Evolutionary conservation across 2,329 filamentous ascomycete genomes (phyloP).

Genomic region (Alternaria rosae): DNA sequence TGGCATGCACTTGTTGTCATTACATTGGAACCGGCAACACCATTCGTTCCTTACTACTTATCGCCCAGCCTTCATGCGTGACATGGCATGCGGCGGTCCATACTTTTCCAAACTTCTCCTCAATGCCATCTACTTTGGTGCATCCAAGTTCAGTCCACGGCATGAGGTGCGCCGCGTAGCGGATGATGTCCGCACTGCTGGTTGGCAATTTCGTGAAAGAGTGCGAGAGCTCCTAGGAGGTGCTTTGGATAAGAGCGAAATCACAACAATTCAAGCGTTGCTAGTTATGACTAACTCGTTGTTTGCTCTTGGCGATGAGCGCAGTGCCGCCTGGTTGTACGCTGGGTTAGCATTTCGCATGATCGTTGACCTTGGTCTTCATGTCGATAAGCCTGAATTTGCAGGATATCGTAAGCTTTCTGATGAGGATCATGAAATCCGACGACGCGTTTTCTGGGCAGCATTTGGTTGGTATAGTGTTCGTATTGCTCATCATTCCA

Average conservation of each 20-base stretch:
- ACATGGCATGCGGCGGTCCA: constrained; percentile 60
- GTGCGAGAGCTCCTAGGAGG: constrained; percentile 57
- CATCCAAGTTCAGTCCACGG: constrained; percentile 57
- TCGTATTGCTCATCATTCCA: background rate
- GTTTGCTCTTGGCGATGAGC: constrained; percentile 60
- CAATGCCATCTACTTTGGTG: constrained; percentile 61
- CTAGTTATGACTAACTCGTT: constrained; percentile 61
- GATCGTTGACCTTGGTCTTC: constrained; percentile 63
- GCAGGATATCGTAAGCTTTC: constrained; percentile 46
- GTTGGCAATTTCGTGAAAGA: constrained; percentile 58
- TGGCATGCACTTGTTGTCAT: constrained; percentile 59
- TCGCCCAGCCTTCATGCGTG: constrained; percentile 55
- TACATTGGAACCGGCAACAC: constrained; percentile 64
- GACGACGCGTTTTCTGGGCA: constrained; percentile 57
- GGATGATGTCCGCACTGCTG: constrained; percentile 57
- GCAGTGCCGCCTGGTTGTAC: constrained; percentile 65
- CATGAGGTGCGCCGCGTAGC: constrained; percentile 56
- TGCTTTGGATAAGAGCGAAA: constrained; percentile 58
- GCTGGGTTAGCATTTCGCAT: constrained; percentile 65
- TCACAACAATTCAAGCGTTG: constrained; percentile 64
- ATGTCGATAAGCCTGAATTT: constrained; percentile 53
- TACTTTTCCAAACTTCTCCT: constrained; percentile 66
- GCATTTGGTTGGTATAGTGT: constrained; percentile 46
- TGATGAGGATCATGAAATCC: constrained; percentile 57
- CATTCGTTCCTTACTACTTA: constrained; percentile 60